Evolutionary conservation across 345 rosid genomes (phyloP), one percentile per base, ranked within the genome.

Genomic region (Isatis tinctoria): DNA sequence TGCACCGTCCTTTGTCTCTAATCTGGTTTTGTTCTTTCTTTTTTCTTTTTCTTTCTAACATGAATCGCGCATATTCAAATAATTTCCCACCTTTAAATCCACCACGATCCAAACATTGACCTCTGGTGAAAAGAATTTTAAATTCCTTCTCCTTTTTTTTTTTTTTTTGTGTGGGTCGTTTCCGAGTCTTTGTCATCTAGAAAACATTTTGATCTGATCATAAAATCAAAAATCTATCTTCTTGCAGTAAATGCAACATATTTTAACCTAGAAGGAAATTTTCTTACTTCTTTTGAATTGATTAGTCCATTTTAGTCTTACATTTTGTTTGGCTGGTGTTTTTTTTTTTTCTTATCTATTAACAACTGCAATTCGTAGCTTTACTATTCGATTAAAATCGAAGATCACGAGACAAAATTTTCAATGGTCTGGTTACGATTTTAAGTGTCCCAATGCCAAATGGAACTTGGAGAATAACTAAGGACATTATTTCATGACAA

Each of bases 1-100:
- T 69, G 64, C 69, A 68, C 67, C 70, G 53, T 53, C 44, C 45
- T 33, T 63, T 60, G 74, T 53, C 69, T 60, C 74, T 48, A 49
- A 67, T 43, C 47, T 6, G 13, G 18, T 54, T 22, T 73, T 1
- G 3, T 8, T 37, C n/a, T 17, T 61, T 16, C 27, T 47, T 22
- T 10, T 16, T 22, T 22, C 24, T 22, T 22, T 22, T 8, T 1
- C 8, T 9, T 52, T 10, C 11, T 5, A 51, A 22, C 17, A 60
- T 24, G 28, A 47, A 44, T 68, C 5, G 10, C 5, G 10, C 14
- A 30, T 41, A 9, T 37, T 67, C 27, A 16, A 52, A 37, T 49
- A 11, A 44, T 69, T 56, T 56, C 24, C 17, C 36, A 58, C 9
- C 2, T 41, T 44, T 17, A 16, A n/a, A 30, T 30, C 33, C 33